phyloP scores from a whole-genome alignment of 345 rosid species.

The Limnanthes douglasii region DNA sequence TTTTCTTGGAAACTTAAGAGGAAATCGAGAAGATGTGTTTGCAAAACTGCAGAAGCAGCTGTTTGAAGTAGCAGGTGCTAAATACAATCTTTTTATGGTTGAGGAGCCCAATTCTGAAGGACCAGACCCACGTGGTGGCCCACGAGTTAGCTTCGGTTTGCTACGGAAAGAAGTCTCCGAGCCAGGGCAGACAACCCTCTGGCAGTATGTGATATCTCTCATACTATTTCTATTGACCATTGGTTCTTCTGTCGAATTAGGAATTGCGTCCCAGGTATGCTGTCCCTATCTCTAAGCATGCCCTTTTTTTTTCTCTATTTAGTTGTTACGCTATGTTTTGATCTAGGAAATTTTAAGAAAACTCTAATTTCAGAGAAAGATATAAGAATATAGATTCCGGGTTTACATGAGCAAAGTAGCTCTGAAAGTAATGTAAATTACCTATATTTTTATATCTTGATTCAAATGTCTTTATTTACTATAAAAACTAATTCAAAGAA shows the following conservation, averaged over 20 bases:
- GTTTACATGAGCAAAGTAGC: no score
- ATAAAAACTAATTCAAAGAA: no score
- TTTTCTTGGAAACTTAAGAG: constrained; percentile 85
- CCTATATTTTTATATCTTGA: no score
- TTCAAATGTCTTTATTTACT: no score
- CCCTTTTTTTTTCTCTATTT: not conserved
- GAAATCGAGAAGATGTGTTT: constrained; percentile 66
- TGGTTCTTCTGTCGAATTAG: constrained; percentile 86
- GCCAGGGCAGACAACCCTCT: constrained; percentile 90
- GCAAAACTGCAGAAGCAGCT: constrained; percentile 60
- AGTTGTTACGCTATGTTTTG: no score
- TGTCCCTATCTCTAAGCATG: constrained; percentile 3
- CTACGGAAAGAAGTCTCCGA: constrained; percentile 91
- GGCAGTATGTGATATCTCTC: constrained; percentile 93
- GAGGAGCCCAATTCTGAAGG: constrained; percentile 92
- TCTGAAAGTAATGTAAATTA: no score
- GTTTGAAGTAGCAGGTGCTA: constrained; percentile 44
- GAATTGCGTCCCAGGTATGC: constrained; percentile 87
- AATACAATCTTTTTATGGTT: constrained; percentile 86
- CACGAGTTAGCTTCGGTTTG: constrained; percentile 88
- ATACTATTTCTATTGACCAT: constrained; percentile 71
- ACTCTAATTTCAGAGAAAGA: no score
- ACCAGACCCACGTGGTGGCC: constrained; percentile 90
- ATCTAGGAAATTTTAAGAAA: no score
- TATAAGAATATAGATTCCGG: no score